Percentiles rank a stretch among this genome's conserved stretches.
Evolutionary conservation across 805 yeast genomes (phyloP).

Genomic region (Blastobotrys mokoenaii): DNA sequence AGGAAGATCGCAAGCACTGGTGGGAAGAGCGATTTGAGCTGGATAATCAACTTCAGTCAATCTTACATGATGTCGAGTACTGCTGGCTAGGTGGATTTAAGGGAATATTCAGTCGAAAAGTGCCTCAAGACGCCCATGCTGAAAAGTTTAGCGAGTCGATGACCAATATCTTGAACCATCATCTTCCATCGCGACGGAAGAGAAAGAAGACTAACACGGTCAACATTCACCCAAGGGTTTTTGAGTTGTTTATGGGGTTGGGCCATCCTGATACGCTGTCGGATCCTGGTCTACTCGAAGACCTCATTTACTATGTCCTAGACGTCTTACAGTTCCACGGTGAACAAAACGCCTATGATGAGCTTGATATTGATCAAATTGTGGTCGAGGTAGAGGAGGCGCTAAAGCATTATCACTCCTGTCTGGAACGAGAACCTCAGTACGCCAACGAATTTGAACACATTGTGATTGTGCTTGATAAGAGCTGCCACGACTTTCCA

Average conservation of each 20-base stretch:
- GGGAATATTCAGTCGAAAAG: constrained; percentile 44
- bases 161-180: constrained; percentile 33
- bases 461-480: constrained; percentile 61
- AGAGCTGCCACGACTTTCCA: constrained; percentile 61
- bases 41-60: constrained; percentile 45
- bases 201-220: constrained; percentile 14
- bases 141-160: constrained; percentile 32
- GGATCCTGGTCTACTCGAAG: constrained; percentile 43
- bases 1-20: constrained; percentile 62
- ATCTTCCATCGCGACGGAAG: constrained; percentile 38
- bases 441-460: constrained; percentile 32
- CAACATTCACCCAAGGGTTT: constrained; percentile 38
- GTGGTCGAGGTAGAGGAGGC: constrained; percentile 43
- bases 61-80: constrained; percentile 52
- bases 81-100: constrained; percentile 74
- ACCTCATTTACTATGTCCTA: constrained; percentile 51
- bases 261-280: constrained; percentile 31
- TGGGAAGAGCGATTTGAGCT: constrained; percentile 62
- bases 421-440: constrained; percentile 5
- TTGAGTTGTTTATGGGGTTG: constrained; percentile 43
- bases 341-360: constrained; percentile 55
- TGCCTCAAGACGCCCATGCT: constrained; percentile 23
- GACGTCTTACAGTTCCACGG: constrained; percentile 58
- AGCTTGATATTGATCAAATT: constrained; percentile 50
- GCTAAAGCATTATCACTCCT: constrained; percentile 30